Conservation (phyloP, 2,329 filamentous ascomycete genomes). For the Alternaria dauci region DNA sequence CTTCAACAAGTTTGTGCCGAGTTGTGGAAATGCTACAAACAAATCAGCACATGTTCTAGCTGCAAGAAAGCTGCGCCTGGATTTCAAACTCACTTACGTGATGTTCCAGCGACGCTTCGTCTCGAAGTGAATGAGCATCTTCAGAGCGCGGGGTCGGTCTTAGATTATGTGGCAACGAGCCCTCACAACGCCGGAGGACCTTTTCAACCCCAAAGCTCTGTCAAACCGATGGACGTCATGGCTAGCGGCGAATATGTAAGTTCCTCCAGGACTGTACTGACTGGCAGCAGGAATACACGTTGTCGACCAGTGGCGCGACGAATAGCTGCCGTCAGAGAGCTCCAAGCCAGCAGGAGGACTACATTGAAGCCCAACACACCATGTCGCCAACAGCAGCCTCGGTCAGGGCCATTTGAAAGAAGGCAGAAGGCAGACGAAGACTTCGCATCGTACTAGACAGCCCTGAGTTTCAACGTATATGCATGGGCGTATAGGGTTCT, state of each 20-base stretch:
- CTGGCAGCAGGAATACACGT: not conserved
- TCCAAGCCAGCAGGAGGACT: not conserved
- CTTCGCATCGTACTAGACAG: not conserved
- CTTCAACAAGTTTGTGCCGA: not conserved
- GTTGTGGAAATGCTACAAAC: constrained; percentile 2
- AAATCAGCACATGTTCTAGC: constrained; percentile 3
- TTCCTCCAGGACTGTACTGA: constrained; percentile 4
- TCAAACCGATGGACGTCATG: not conserved
- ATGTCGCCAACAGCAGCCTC: not conserved
- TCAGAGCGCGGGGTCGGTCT: constrained; percentile 8
- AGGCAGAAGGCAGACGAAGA: constrained; percentile 6
- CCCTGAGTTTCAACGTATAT: not conserved
- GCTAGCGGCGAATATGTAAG: not conserved
- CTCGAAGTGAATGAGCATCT: constrained; percentile 20
- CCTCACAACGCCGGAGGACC: constrained; percentile 15
- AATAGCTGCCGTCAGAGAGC: not conserved
- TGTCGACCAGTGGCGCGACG: not conserved
- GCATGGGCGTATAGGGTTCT: not conserved
- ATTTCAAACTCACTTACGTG: constrained; percentile 18
- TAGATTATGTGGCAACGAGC: constrained; percentile 11
- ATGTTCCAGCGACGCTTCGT: constrained; percentile 12
- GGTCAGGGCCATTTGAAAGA: not conserved
- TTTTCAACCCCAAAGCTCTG: constrained; percentile 13
- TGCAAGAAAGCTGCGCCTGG: not conserved
- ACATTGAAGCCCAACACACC: not conserved